A percentile compares a stretch with the other conserved stretches of the same genome.
Conservation (phyloP, 2,329 filamentous ascomycete genomes). For the Penicillium sp. region DNA sequence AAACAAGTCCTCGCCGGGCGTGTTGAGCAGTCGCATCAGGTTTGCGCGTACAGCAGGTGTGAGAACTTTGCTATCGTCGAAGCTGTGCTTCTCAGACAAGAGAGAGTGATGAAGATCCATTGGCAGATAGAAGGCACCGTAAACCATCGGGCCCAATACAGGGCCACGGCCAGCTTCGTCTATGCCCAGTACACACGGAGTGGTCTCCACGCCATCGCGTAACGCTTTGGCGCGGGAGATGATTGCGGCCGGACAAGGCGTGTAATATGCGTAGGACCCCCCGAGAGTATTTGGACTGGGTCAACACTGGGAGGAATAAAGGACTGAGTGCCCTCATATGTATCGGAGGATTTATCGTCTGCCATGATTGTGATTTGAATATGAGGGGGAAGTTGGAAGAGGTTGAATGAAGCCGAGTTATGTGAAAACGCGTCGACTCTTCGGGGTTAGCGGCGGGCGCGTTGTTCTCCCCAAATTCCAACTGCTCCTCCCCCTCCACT, state of each 20-base stretch:
- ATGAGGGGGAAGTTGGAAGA: not conserved
- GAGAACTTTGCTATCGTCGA: constrained; percentile 92
- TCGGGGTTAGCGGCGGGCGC: constrained; percentile 32
- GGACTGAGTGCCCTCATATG: constrained; percentile 31
- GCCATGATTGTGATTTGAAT: constrained; percentile 29
- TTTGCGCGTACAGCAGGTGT: constrained; percentile 70
- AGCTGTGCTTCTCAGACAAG: constrained; percentile 72
- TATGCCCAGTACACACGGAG: constrained; percentile 74
- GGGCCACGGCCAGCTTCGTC: constrained; percentile 93
- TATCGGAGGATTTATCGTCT: constrained; percentile 18
- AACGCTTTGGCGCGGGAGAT: constrained; percentile 39
- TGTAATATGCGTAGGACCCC: constrained; percentile 69
- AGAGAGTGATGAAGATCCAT: constrained; percentile 63
- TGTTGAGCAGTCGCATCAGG: constrained; percentile 69
- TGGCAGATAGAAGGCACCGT: constrained; percentile 65
- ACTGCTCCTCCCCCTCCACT: constrained; percentile 17
- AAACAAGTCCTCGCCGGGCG: constrained; percentile 53
- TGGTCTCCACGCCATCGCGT: constrained; percentile 37
- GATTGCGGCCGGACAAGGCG: constrained; percentile 60
- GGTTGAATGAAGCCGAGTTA: not conserved
- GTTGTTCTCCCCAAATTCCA: constrained; percentile 22
- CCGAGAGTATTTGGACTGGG: constrained; percentile 52
- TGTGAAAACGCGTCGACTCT: constrained; percentile 32
- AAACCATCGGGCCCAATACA: constrained; percentile 74
- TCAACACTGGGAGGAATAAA: constrained; percentile 69